A percentile compares a stretch with the other conserved stretches of the same genome.
These are phyloP conservation scores for Starmerella riodocensis DNA, from an alignment of 805 yeast genomes.

Conservation along the genomic window DNA sequence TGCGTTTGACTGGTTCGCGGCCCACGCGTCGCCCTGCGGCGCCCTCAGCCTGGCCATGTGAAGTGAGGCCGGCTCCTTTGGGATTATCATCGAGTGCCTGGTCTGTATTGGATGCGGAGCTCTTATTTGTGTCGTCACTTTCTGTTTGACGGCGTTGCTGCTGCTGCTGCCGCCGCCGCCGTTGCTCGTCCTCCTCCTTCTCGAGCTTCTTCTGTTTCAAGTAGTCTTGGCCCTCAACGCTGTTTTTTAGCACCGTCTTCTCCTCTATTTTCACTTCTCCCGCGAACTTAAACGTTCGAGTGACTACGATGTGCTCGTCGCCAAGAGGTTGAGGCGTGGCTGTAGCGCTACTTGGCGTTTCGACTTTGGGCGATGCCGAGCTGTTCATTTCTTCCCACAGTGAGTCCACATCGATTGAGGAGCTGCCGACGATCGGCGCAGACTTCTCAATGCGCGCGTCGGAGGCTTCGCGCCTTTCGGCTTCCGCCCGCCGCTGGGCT, in stretches of 20 bases:
- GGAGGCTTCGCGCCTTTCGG: conserved; percentile 14
- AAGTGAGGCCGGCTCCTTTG: too few relatives aligned
- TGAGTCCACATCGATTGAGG: conserved; percentile 36
- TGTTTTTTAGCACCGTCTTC: conserved; percentile 57
- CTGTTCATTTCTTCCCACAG: conserved; percentile 44
- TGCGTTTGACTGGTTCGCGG: conserved; percentile 39
- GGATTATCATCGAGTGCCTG: too few relatives aligned
- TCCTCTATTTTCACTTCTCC: conserved; percentile 70
- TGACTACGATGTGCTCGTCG: conserved; percentile 52
- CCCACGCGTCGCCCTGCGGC: conserved; percentile 8
- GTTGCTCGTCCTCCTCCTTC: background rate
- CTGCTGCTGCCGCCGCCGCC: background rate
- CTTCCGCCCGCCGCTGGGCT: conserved; percentile 36
- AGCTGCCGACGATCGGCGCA: conserved; percentile 18
- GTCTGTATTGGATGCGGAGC: background rate
- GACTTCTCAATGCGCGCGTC: background rate
- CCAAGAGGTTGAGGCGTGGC: background rate
- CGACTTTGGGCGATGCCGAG: background rate
- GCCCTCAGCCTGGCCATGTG: too few relatives aligned
- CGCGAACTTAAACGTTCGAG: conserved; percentile 74
- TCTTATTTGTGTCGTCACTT: background rate
- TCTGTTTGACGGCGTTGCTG: background rate
- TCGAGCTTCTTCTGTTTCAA: conserved; percentile 31
- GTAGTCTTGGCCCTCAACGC: conserved; percentile 82
- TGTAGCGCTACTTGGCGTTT: background rate